Evolutionary conservation across 192 early-diverging fungal species (phyloP), one percentile per base, ranked within the genome.

Genomic region (Allomyces macrogynus): DNA sequence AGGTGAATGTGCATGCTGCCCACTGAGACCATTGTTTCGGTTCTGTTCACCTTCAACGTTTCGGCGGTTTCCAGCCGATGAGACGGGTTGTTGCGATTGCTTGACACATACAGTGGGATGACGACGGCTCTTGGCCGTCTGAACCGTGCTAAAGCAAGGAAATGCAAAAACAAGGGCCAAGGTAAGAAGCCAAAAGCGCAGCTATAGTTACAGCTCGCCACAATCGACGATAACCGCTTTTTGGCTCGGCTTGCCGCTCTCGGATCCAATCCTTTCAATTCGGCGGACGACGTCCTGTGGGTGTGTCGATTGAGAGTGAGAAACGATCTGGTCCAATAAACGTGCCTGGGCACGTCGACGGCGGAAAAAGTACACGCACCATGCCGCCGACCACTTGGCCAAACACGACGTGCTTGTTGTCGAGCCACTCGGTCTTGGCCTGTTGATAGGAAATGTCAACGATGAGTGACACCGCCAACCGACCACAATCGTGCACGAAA

Each of bases 351-450:
- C 32, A 40, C 32, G 32, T 54, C 12, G 8, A 16, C 44, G 44
- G 18, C 12, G 12, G 18, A 11, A 54, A 54, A 57, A 57, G 49
- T 5, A n/a, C 8, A 57, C 8, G 20, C 20, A 57, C 77, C 74
- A 80, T 76, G 24, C 87, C 89, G 67, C 87, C 85, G 23, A 95
- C 61, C 26, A 96, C 89, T 68, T 82, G 75, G 42, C 92, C 95
- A 81, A 96, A 97, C 25, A 97, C 90, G 61, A 96, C 93, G 70
- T 97, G 92, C 66, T 87, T 88, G 65, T 78, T 77, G 70, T 97
- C 91, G 70, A 99, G 72, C 82, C 90, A 92, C 23, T 80, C 66
- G n/a, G 92, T 97, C 71, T 78, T 76, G 60, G 82, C 57, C 64
- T 43, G 27, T 43, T 7, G 23, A 12, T 64, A 14, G 2, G 12